phyloP scores from a whole-genome alignment of 371 early-diverging fungal species.

The Mortierella sp. region DNA sequence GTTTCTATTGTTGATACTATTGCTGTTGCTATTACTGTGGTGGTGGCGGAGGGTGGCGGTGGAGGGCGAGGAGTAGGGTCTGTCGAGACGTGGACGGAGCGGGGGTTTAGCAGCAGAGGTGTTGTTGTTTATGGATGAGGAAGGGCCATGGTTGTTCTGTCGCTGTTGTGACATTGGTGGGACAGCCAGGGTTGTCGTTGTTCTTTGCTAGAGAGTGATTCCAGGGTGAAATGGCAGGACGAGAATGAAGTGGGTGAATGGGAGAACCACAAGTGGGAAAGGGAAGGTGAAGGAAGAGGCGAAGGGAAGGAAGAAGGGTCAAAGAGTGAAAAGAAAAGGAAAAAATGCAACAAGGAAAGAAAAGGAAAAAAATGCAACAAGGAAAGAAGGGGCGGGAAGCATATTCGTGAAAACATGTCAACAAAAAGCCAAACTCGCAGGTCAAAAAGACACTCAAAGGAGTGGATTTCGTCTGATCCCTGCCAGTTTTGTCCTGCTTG shows the following conservation, averaged over 20 bases:
- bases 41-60: neutral
- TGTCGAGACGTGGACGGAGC: slow-evolving; percentile 16
- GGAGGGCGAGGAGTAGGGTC: slow-evolving; percentile 35
- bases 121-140: slow-evolving; percentile 18
- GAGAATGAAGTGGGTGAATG: neutral
- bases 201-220: neutral
- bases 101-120: neutral
- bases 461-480: neutral
- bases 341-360: neutral
- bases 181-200: neutral
- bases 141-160: slow-evolving; percentile 17
- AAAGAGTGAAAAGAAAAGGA: neutral
- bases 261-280: neutral
- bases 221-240: neutral
- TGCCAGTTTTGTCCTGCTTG: too few relatives aligned
- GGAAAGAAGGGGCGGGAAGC: neutral
- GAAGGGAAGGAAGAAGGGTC: neutral
- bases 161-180: slow-evolving; percentile 26
- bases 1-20: neutral
- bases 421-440: too few relatives aligned
- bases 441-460: too few relatives aligned
- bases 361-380: neutral
- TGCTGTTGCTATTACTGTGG: neutral
- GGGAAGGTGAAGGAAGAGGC: neutral
- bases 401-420: too few relatives aligned